phyloP scores from a whole-genome alignment of 129 eudicot genomes.

The Saussurea involucrata region DNA sequence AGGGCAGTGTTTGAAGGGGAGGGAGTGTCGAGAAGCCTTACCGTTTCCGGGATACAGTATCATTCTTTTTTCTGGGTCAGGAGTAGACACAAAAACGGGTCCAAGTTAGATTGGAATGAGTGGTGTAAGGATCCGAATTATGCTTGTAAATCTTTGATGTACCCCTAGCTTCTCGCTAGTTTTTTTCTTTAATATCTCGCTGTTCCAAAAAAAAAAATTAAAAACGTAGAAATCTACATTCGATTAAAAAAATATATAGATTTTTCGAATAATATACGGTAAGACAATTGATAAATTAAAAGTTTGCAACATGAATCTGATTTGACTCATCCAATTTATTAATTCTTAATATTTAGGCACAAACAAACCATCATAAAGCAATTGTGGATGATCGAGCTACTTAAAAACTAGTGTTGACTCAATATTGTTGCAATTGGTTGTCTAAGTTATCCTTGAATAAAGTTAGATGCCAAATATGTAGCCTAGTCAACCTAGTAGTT shows the following conservation, averaged over 20 bases:
- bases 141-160: too few species aligned
- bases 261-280: neutral
- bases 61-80: too few species aligned
- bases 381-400: neutral
- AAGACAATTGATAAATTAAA: neutral
- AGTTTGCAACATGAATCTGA: neutral
- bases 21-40: too few species aligned
- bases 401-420: neutral
- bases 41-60: too few species aligned
- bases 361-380: neutral
- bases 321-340: neutral
- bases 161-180: too few species aligned
- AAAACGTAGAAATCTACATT: neutral
- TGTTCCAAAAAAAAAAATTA: too few species aligned
- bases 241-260: neutral
- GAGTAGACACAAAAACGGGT: too few species aligned
- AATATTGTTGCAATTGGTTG: neutral
- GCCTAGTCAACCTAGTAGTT: too few species aligned
- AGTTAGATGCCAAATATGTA: neutral
- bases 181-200: too few species aligned
- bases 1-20: too few species aligned
- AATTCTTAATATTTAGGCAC: neutral
- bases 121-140: too few species aligned
- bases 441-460: neutral
- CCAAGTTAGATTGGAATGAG: too few species aligned